Evolutionary conservation across 495 filamentous ascomycete genomes (phyloP).

Genomic region (Penicillium fimorum): DNA sequence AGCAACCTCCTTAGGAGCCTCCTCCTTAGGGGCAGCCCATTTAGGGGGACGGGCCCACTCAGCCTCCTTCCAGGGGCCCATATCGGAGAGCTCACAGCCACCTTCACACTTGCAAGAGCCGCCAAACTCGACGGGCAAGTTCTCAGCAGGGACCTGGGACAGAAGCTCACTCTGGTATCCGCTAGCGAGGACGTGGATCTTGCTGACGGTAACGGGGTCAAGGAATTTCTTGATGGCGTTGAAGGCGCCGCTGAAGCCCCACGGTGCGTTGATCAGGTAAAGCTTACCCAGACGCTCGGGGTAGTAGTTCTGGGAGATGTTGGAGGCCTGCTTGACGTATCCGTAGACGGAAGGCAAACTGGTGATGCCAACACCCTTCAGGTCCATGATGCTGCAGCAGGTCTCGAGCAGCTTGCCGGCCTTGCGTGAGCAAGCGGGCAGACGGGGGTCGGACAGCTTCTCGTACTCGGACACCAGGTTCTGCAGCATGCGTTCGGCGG

Average conservation of each 20-base stretch:
- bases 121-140: conserved; percentile 84
- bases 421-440: conserved; percentile 95
- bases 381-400: conserved; percentile 94
- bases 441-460: conserved; percentile 85
- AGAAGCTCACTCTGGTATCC: conserved; percentile 81
- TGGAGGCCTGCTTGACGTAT: conserved; percentile 77
- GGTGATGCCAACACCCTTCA: conserved; percentile 85
- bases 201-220: conserved; percentile 92
- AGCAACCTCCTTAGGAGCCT: conserved; percentile 42
- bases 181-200: conserved; percentile 88
- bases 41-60: conserved; percentile 68
- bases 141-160: conserved; percentile 82
- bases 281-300: conserved; percentile 86
- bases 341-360: conserved; percentile 79
- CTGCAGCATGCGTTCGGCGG: conserved; percentile 86
- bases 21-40: conserved; percentile 56
- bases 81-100: conserved; percentile 84
- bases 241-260: conserved; percentile 86
- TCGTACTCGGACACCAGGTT: conserved; percentile 98
- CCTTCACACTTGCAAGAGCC: conserved; percentile 78
- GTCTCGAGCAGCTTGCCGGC: conserved; percentile 87
- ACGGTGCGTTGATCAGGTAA: conserved; percentile 96
- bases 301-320: conserved; percentile 97
- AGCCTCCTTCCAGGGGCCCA: conserved; percentile 86
- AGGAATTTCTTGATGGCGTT: conserved; percentile 84